Evolutionary conservation across 2,329 filamentous ascomycete species (phyloP).

Genomic region (Fonsecaea pugnacius): DNA sequence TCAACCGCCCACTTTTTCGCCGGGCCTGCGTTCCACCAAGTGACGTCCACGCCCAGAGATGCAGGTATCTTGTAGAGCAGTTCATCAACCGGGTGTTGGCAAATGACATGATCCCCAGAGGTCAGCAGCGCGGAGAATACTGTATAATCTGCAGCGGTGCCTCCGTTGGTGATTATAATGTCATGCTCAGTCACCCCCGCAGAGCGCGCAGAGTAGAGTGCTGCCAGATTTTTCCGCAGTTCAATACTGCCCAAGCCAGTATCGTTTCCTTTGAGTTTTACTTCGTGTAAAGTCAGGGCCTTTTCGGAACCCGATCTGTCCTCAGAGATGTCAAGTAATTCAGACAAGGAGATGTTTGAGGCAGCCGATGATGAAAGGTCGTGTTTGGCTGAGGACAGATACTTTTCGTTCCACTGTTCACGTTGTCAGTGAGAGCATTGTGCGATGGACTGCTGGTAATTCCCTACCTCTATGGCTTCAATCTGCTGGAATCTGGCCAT

Average conservation of each 20-base stretch:
- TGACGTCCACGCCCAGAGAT: slow-evolving; percentile 75
- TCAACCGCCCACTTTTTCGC: slow-evolving; percentile 70
- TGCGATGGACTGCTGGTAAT: neutral
- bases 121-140: slow-evolving; percentile 72
- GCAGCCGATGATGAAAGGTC: slow-evolving; percentile 83
- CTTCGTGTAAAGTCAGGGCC: slow-evolving; percentile 33
- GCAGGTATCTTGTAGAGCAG: slow-evolving; percentile 77
- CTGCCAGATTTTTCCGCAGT: slow-evolving; percentile 41
- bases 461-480: slow-evolving; percentile 22
- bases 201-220: slow-evolving; percentile 51
- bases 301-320: slow-evolving; percentile 37
- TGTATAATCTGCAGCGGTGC: slow-evolving; percentile 85
- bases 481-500: slow-evolving; percentile 2
- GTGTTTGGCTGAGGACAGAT: slow-evolving; percentile 58
- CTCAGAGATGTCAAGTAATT: slow-evolving; percentile 64
- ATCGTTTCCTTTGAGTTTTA: slow-evolving; percentile 38
- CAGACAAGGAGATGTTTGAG: slow-evolving; percentile 72
- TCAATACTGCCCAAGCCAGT: slow-evolving; percentile 37
- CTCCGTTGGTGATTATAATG: slow-evolving; percentile 76
- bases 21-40: slow-evolving; percentile 72
- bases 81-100: slow-evolving; percentile 85
- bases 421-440: neutral
- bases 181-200: slow-evolving; percentile 62
- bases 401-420: slow-evolving; percentile 62
- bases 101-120: slow-evolving; percentile 80